Base-by-base conservation (phyloP, 2,329 filamentous ascomycete genomes). In the Penicillium oxalicum region DNA sequence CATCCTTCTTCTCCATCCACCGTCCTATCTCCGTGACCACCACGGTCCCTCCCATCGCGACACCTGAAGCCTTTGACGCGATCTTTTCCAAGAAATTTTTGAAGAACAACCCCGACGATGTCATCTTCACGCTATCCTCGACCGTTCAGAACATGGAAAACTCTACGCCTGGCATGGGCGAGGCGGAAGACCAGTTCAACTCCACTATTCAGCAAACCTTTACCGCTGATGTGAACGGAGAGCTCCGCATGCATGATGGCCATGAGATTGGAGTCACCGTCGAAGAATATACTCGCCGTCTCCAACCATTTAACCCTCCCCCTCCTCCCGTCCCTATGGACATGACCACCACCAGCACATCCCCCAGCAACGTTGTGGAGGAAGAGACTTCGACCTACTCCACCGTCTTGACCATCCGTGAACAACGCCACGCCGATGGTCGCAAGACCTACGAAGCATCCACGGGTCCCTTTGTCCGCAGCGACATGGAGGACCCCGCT, bases 1-100 rank as follows among this genome's bases (percentile, higher is more conserved):
- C 91, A 6, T 86, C 86, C 51, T 97, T 98, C 78, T 97, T 97
- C 76, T 94, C 91, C 54, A 86, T 95, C 57, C 89, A 98, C 72
- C 84, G 93, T 53, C 93, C 93, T 40, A 91, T 98, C 63, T 95
- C 89, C 47, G 82, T 96, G 57, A 90, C 85, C 43, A 84, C 85
- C 60, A 84, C 86, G 58, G 84, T 95, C 64, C 93, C 87, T 48
- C 83, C 81, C 60, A 75, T 79, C 18, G 79, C 90, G 40, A 83
- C 80, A 45, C 77, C 86, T 53, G 85, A 87, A 64, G 79, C 84
- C 43, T 96, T 97, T 69, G 84, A 88, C 53, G 79, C 86, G 63
- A 91, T 98, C 63, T 97, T 97, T 69, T 77, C 78, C 74, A 74
- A 78, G 79, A 60, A 66, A 59, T 29, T 69, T 58, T 56, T 67